Evolutionary conservation across 371 early-diverging fungal species (phyloP).

Genomic region (Mortierella sp.): DNA sequence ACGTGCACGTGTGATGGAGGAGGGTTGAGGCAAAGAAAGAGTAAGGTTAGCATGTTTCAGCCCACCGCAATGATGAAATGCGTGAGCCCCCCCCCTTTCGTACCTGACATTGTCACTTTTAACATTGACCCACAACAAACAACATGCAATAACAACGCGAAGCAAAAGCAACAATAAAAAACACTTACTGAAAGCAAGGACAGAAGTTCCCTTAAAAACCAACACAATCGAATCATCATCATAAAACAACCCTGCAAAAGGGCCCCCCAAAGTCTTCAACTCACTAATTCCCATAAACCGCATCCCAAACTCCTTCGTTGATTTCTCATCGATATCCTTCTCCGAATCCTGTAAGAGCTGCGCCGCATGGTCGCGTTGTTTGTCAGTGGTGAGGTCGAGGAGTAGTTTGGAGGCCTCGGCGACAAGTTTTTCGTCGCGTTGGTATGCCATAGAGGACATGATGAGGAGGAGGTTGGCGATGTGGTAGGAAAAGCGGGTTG

Average conservation of each 20-base stretch:
- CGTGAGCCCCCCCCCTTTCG: not conserved
- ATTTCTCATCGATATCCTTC: conserved; percentile 26
- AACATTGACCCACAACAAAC: not conserved
- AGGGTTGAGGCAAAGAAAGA: not conserved
- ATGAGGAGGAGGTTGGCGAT: conserved; percentile 40
- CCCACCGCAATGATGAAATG: not conserved
- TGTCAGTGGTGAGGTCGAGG: conserved; percentile 17
- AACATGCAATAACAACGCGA: not conserved
- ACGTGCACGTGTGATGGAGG: conserved; percentile 8
- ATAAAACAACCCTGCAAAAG: conserved; percentile 66
- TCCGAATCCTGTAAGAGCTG: conserved; percentile 32
- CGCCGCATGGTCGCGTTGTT: conserved; percentile 12
- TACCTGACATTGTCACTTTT: not conserved
- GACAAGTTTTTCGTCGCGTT: conserved; percentile 61
- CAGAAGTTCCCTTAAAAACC: conserved; percentile 66
- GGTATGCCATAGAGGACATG: conserved; percentile 59
- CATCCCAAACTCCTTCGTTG: conserved; percentile 50
- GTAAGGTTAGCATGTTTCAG: not conserved
- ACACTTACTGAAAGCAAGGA: conserved; percentile 50
- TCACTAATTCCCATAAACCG: conserved; percentile 66
- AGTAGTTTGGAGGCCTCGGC: conserved; percentile 51
- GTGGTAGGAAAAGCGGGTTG: conserved; percentile 33
- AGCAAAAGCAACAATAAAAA: not conserved
- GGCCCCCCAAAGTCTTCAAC: conserved; percentile 64
- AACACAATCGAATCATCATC: conserved; percentile 60